phyloP scores from a whole-genome alignment of 2,329 filamentous ascomycete genomes.

The Curvularia lunata region DNA sequence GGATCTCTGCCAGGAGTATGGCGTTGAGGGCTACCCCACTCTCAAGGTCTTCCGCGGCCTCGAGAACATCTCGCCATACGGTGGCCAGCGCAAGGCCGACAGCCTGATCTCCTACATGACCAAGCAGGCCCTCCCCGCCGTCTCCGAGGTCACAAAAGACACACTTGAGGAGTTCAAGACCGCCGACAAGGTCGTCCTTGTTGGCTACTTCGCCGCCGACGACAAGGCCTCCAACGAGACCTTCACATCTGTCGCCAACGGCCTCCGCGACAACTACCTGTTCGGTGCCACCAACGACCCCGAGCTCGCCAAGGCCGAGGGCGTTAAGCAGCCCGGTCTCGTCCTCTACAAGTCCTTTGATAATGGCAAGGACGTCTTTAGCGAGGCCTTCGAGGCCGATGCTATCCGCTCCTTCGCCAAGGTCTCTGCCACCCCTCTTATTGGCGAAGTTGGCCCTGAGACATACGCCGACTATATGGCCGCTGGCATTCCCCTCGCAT shows the following conservation, averaged over 20 bases:
- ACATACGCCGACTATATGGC: slow-evolving; percentile 97
- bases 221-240: slow-evolving; percentile 87
- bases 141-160: slow-evolving; percentile 81
- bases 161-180: slow-evolving; percentile 96
- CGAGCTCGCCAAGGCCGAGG: slow-evolving; percentile 85
- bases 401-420: slow-evolving; percentile 84
- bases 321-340: slow-evolving; percentile 82
- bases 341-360: slow-evolving; percentile 98
- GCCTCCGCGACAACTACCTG: slow-evolving; percentile 88
- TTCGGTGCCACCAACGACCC: slow-evolving; percentile 89
- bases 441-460: slow-evolving; percentile 95
- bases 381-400: slow-evolving; percentile 80
- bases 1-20: slow-evolving; percentile 86
- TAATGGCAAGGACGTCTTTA: slow-evolving; percentile 88
- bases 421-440: slow-evolving; percentile 82
- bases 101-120: slow-evolving; percentile 87
- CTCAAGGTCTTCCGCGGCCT: slow-evolving; percentile 97
- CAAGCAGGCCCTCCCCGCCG: slow-evolving; percentile 94
- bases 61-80: slow-evolving; percentile 82
- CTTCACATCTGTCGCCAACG: slow-evolving; percentile 74
- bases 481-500: slow-evolving; percentile 87
- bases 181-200: slow-evolving; percentile 92
- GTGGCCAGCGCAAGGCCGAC: slow-evolving; percentile 86
- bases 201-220: slow-evolving; percentile 82
- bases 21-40: slow-evolving; percentile 97